phyloP scores from a whole-genome alignment of 1,284 basidiomycete species.

The Peniophora sp. region DNA sequence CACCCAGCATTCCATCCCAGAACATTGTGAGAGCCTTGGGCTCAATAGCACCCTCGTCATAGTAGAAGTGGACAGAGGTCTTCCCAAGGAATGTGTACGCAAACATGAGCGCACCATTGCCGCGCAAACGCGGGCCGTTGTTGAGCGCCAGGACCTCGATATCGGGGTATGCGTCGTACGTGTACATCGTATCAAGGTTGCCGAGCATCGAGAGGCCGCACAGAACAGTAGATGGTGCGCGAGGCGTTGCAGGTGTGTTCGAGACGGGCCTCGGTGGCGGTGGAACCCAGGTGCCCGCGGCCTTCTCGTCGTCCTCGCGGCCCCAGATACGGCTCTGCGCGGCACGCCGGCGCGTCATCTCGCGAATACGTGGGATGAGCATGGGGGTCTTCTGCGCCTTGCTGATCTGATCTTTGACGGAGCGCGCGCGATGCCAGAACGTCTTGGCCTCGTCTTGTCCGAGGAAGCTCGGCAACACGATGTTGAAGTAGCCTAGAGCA shows the following conservation, averaged over 20 bases:
- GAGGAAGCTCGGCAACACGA: constrained; percentile 64
- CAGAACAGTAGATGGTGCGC: constrained; percentile 47
- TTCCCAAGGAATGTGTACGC: constrained; percentile 69
- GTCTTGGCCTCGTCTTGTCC: constrained; percentile 32
- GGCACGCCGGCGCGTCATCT: constrained; percentile 60
- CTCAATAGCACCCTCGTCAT: constrained; percentile 67
- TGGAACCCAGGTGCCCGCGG: constrained; percentile 31
- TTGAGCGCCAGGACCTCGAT: constrained; percentile 61
- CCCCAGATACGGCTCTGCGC: constrained; percentile 56
- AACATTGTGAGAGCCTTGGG: constrained; percentile 46
- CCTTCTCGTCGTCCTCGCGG: constrained; percentile 62
- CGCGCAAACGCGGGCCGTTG: constrained; percentile 68
- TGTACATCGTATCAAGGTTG: constrained; percentile 73
- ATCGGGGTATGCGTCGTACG: constrained; percentile 47
- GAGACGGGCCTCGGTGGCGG: constrained; percentile 18
- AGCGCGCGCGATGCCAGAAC: constrained; percentile 71
- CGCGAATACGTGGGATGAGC: constrained; percentile 48
- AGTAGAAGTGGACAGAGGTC: constrained; percentile 68
- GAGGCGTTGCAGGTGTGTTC: constrained; percentile 6
- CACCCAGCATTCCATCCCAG: constrained; percentile 44
- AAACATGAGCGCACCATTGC: constrained; percentile 67
- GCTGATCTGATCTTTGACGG: constrained; percentile 61
- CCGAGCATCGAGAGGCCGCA: constrained; percentile 73
- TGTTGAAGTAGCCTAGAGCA: constrained; percentile 73
- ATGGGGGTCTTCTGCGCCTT: constrained; percentile 54